Percentiles rank a stretch among this genome's conserved stretches.
Conservation (phyloP, 2,329 filamentous ascomycete genomes). For the Pleurostoma richardsiae region DNA sequence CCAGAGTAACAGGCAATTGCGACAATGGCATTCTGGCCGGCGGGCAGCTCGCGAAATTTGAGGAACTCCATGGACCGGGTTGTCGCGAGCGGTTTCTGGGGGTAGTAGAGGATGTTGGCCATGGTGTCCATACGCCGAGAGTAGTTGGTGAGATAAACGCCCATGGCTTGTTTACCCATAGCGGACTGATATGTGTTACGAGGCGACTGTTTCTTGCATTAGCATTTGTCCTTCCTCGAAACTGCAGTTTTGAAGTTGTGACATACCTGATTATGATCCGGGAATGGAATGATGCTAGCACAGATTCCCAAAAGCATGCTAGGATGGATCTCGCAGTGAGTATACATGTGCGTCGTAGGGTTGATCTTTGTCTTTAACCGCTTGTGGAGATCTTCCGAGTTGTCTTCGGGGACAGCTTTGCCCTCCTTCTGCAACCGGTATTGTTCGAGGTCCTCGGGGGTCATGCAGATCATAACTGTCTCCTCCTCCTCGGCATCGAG, state of each 20-base stretch:
- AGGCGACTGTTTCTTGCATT: slow-evolving; percentile 60
- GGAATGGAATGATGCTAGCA: slow-evolving; percentile 98
- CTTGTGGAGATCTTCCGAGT: slow-evolving; percentile 66
- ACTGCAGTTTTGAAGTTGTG: neutral
- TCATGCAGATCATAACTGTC: slow-evolving; percentile 99
- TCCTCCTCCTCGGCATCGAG: slow-evolving; percentile 98
- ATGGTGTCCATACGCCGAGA: slow-evolving; percentile 98
- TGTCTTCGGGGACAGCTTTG: slow-evolving; percentile 57
- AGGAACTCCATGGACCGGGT: slow-evolving; percentile 98
- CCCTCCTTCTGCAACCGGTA: slow-evolving; percentile 67
- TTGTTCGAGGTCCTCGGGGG: slow-evolving; percentile 85
- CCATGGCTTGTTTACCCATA: slow-evolving; percentile 99
- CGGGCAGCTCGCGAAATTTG: slow-evolving; percentile 94
- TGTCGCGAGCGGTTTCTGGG: slow-evolving; percentile 93
- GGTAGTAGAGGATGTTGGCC: slow-evolving; percentile 98
- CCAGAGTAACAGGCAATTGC: slow-evolving; percentile 96
- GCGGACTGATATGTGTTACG: slow-evolving; percentile 99
- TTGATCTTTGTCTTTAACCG: slow-evolving; percentile 87
- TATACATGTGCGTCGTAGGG: slow-evolving; percentile 84
- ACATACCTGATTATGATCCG: slow-evolving; percentile 87
- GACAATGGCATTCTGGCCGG: slow-evolving; percentile 96
- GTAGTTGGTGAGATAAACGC: slow-evolving; percentile 97
- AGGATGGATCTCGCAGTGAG: slow-evolving; percentile 97
- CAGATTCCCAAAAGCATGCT: slow-evolving; percentile 99
- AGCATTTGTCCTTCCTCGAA: slow-evolving; percentile 14